A percentile compares a stretch with the other conserved stretches of the same genome.
Evolutionary conservation across 1,139 yeast species (phyloP).

Genomic region (Magnusiomyces tetraspermus): DNA sequence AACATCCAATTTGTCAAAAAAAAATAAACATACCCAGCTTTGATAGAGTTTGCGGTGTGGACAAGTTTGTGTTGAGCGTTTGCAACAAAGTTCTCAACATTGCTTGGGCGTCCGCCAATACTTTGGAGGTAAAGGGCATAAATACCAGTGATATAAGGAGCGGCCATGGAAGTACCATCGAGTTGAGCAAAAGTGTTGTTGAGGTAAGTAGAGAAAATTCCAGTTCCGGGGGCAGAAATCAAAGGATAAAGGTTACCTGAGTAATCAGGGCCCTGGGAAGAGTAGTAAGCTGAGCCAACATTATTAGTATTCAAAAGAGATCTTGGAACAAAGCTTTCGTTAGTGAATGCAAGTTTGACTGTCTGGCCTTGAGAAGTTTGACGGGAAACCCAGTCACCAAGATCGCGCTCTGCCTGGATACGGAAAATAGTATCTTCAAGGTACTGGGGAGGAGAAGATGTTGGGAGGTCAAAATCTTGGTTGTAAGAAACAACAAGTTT

Average conservation of each 20-base stretch:
- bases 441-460: conserved; percentile 1
- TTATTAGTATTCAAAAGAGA: not conserved
- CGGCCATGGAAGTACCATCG: conserved; percentile 18
- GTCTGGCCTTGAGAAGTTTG: conserved; percentile 2
- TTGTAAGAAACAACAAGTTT: conserved; percentile 8
- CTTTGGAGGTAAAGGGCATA: conserved; percentile 15
- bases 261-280: conserved; percentile 19
- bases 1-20: no score
- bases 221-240: conserved; percentile 19
- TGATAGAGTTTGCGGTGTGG: conserved; percentile 10
- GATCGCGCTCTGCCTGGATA: conserved; percentile 7
- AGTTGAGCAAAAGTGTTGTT: conserved; percentile 8
- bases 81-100: conserved; percentile 3
- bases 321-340: not conserved
- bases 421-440: conserved; percentile 6
- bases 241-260: conserved; percentile 17
- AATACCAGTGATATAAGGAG: conserved; percentile 19
- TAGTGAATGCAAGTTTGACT: conserved; percentile 6
- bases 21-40: not conserved
- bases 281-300: conserved; percentile 8
- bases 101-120: not conserved
- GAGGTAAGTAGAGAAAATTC: conserved; percentile 15
- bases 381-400: conserved; percentile 12
- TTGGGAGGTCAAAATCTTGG: not conserved
- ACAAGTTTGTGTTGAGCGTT: conserved; percentile 4